These are phyloP conservation scores for Clathrus columnatus DNA, from an alignment of 768 basidiomycete genomes.

Conservation along the genomic window DNA sequence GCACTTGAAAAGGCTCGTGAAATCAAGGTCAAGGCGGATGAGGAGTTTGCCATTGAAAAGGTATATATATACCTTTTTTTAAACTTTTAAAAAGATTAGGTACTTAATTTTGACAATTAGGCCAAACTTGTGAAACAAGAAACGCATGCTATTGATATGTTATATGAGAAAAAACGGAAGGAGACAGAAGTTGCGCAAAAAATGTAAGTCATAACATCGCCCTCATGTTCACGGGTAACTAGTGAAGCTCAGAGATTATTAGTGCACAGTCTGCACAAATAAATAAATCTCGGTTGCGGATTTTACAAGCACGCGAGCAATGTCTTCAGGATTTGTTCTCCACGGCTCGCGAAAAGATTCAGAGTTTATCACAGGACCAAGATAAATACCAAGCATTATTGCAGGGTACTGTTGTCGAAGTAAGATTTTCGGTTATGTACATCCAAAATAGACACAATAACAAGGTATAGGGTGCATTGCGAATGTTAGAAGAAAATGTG, in stretches of 20 bases:
- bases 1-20: conserved; percentile 96
- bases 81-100: too few species aligned
- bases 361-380: conserved; percentile 53
- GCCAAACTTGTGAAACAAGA: conserved; percentile 97
- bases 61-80: too few species aligned
- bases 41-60: conserved; percentile 99
- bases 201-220: conserved; percentile 53
- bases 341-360: conserved; percentile 54
- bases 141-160: conserved; percentile 86
- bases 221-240: neutral
- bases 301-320: conserved; percentile 88
- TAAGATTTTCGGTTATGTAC: conserved; percentile 15
- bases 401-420: conserved; percentile 75
- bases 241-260: conserved; percentile 8
- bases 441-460: neutral
- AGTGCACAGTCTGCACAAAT: conserved; percentile 94
- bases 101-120: conserved; percentile 32
- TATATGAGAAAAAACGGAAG: conserved; percentile 94
- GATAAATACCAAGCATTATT: conserved; percentile 74
- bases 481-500: conserved; percentile 67
- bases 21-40: conserved; percentile 94
- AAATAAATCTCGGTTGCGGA: conserved; percentile 87
- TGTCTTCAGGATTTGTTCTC: conserved; percentile 84
- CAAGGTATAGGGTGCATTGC: conserved; percentile 51
- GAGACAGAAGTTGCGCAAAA: conserved; percentile 90